phyloP scores from a whole-genome alignment of 441 rosid species.

The Cnidoscolus chayamansa region DNA sequence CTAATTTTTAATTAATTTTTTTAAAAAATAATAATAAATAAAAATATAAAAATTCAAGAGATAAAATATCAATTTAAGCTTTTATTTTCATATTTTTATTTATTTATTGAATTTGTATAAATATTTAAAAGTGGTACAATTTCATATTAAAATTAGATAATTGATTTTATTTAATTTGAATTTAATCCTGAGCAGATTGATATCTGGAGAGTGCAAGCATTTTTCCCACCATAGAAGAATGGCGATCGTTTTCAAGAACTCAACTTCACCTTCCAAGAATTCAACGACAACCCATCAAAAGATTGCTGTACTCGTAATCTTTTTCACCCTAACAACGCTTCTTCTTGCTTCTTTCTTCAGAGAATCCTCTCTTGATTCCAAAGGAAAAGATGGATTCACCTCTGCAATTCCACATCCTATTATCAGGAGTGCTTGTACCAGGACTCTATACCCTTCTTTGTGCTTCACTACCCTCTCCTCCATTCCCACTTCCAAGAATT shows the following conservation, averaged over 20 bases:
- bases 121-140: too few species aligned
- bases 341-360: slow-evolving; percentile 9
- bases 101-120: too few species aligned
- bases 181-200: too few species aligned
- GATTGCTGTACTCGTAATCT: neutral
- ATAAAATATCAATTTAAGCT: too few species aligned
- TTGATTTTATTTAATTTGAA: too few species aligned
- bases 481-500: slow-evolving; percentile 9
- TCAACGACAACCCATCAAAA: slow-evolving; percentile 5
- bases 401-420: neutral
- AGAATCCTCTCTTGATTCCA: neutral
- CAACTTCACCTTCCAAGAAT: neutral
- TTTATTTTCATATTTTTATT: too few species aligned
- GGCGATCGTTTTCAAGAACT: neutral
- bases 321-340: slow-evolving; percentile 3
- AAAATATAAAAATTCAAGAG: too few species aligned
- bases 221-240: neutral
- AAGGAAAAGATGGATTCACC: neutral
- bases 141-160: too few species aligned
- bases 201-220: too few species aligned
- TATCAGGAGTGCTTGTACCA: slow-evolving; percentile 2
- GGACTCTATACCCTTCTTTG: slow-evolving; percentile 13
- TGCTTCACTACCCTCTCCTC: slow-evolving; percentile 21
- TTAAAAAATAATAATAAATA: too few species aligned
- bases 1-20: too few species aligned